Conservation (phyloP, 176 grass and related monocot species). For the Oryza glumipatula region DNA sequence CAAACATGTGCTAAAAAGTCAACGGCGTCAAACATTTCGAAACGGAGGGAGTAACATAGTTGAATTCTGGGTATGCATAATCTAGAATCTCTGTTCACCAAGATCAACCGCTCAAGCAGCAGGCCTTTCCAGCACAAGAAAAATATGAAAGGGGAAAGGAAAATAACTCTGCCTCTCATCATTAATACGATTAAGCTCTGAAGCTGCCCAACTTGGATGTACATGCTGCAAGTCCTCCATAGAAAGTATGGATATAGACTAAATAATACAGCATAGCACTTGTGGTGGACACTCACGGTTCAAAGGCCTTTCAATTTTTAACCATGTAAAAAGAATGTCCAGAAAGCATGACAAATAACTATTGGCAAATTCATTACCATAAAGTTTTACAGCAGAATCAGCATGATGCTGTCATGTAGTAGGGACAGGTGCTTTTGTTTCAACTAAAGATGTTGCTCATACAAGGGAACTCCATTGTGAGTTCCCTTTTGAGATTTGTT, state of each 20-base stretch:
- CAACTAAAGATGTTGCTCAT: slow-evolving; percentile 22
- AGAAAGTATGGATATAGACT: neutral
- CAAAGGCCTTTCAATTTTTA: slow-evolving; percentile 5
- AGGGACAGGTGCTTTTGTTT: neutral
- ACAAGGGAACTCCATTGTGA: slow-evolving; percentile 8
- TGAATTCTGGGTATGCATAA: neutral
- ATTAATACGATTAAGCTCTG: neutral
- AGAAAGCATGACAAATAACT: slow-evolving; percentile 14
- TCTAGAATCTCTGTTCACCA: neutral
- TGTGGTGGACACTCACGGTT: neutral
- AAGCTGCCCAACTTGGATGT: neutral
- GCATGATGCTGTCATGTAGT: neutral
- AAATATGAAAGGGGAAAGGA: neutral
- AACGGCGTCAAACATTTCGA: no score
- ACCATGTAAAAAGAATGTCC: neutral
- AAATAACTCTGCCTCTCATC: neutral
- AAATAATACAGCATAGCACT: neutral
- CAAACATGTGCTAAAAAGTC: no score
- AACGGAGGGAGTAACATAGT: neutral
- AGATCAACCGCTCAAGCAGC: neutral
- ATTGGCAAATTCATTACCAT: slow-evolving; percentile 10
- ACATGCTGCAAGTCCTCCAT: neutral
- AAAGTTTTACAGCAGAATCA: neutral
- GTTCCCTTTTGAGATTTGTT: neutral
- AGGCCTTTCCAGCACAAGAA: neutral